Base-by-base conservation (phyloP, 2,329 filamentous ascomycete genomes). In the Fusarium transvaalense region DNA sequence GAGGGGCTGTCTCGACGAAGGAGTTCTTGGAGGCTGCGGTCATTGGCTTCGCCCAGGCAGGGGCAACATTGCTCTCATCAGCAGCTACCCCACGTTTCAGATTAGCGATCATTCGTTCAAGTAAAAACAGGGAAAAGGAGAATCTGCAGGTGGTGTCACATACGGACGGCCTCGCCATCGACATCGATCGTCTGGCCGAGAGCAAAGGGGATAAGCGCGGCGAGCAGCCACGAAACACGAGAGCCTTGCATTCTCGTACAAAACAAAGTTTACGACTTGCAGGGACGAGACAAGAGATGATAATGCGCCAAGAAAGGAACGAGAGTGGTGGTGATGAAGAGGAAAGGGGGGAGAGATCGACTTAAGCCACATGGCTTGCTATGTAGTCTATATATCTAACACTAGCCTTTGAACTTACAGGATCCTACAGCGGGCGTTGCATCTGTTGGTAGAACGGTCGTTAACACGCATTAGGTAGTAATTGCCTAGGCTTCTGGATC, bases 31-130 rank as follows among this genome's bases (percentile, higher is more conserved):
- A 66, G 2, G 61, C 47, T 5, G 55, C 37, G 39, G 27, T 27
- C 5, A 46, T 25, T 21, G 64, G 29, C 42, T 51, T 25, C 9
- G 45, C 41, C 65, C 56, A 66, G 10, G 69, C 74, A 23, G 72
- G 75, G 31, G 68, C 63, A 39, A 77, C 65, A 39, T 71, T 77
- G 19, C 58, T 63, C 23, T 68, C 51, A 23, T 73, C 42, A 31
- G 65, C 65, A n/a, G 65, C 65, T 68, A 29, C 39, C 39, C 37
- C 34, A 61, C 6, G 55, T 66, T 68, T 69, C 65, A 56, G 48
- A 69, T 68, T 32, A 68, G 60, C 50, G 35, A 66, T 32, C n/a
- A 15, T 42, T 56, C 46, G 35, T 53, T 19, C 6, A 29, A 17
- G 23, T 15, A 31, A 46, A 12, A 21, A 38, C 7, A 13, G 12